phyloP scores from a whole-genome alignment of 495 filamentous ascomycete species.

The Podospora pseudopauciseta region DNA sequence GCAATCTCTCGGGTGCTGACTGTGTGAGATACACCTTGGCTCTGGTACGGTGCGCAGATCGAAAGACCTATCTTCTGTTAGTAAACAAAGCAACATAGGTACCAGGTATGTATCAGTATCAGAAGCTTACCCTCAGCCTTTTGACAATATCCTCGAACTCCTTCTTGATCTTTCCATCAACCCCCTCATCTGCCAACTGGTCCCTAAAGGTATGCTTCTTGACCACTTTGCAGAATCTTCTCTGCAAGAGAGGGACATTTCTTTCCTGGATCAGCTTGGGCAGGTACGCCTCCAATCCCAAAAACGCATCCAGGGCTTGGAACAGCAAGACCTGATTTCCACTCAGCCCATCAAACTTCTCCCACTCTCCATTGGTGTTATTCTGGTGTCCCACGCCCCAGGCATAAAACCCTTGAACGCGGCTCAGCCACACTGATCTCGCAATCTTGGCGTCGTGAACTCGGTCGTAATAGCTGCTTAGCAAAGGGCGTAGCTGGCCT shows the following conservation, averaged over 20 bases:
- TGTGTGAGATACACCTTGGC: conserved; percentile 35
- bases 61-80: conserved; percentile 27
- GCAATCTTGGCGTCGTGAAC: conserved; percentile 30
- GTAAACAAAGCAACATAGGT: background rate
- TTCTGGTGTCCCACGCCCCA: conserved; percentile 37
- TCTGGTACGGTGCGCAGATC: conserved; percentile 37
- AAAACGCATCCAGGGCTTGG: conserved; percentile 42
- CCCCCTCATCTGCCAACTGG: conserved; percentile 23
- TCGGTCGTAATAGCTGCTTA: conserved; percentile 32
- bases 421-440: conserved; percentile 32
- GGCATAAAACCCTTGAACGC: conserved; percentile 44
- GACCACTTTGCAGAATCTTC: conserved; percentile 30
- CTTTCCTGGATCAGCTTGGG: conserved; percentile 18
- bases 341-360: conserved; percentile 44
- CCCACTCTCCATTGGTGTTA: conserved; percentile 24
- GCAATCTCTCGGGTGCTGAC: conserved; percentile 41
- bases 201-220: conserved; percentile 22
- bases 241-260: conserved; percentile 35
- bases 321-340: conserved; percentile 45
- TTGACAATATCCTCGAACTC: conserved; percentile 37
- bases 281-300: conserved; percentile 42
- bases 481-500: conserved; percentile 23
- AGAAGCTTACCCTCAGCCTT: conserved; percentile 32
- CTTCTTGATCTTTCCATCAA: conserved; percentile 26
- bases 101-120: background rate